Conservation (phyloP, 1,284 basidiomycete genomes). For the Amylostereum areolatum region DNA sequence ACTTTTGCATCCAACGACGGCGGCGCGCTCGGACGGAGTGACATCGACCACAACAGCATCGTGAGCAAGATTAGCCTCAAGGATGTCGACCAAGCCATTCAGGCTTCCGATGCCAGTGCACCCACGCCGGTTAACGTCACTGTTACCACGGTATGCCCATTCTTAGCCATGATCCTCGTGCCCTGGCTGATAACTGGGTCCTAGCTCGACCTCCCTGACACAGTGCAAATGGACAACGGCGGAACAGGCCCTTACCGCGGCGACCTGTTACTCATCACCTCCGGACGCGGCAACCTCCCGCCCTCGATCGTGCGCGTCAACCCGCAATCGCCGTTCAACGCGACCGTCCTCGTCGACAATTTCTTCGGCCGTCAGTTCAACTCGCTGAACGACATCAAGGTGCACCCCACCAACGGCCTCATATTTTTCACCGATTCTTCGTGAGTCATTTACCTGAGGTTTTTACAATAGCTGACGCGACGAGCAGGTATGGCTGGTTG, state of each 20-base stretch:
- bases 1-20: slow-evolving; percentile 44
- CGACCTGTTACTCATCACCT: slow-evolving; percentile 59
- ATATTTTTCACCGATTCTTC: slow-evolving; percentile 69
- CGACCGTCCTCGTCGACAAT: slow-evolving; percentile 27
- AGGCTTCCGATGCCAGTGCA: slow-evolving; percentile 19
- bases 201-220: slow-evolving; percentile 42
- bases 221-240: slow-evolving; percentile 69
- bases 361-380: slow-evolving; percentile 75
- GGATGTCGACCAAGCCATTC: slow-evolving; percentile 24
- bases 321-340: slow-evolving; percentile 45
- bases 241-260: slow-evolving; percentile 64
- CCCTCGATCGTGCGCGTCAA: slow-evolving; percentile 63
- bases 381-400: slow-evolving; percentile 73
- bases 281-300: slow-evolving; percentile 59
- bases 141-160: slow-evolving; percentile 40
- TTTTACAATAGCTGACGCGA: not conserved
- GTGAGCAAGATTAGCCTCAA: slow-evolving; percentile 31
- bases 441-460: slow-evolving; percentile 32
- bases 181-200: not conserved
- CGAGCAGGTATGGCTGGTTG: slow-evolving; percentile 54
- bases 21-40: slow-evolving; percentile 34
- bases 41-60: slow-evolving; percentile 37
- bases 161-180: not conserved
- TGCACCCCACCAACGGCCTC: slow-evolving; percentile 58
- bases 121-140: slow-evolving; percentile 45